Percentiles rank a stretch among this genome's conserved stretches.
Evolutionary conservation across 495 filamentous ascomycete species (phyloP).

Genomic region (Xeromyces bisporus): DNA sequence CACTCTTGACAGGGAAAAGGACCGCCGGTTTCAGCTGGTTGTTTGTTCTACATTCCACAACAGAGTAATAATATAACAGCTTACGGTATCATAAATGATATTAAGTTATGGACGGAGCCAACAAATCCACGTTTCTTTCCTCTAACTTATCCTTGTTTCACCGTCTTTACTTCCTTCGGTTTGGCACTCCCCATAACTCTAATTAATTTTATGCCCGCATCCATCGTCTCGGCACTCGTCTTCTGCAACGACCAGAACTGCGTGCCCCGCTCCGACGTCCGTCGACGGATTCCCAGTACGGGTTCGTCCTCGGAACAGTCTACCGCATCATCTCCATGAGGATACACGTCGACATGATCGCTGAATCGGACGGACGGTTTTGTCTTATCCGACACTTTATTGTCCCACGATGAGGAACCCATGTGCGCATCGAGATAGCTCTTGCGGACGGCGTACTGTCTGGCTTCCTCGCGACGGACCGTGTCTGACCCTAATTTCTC

Average conservation of each 20-base stretch:
- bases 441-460: slow-evolving; percentile 56
- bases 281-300: slow-evolving; percentile 16
- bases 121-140: too few species aligned
- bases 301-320: slow-evolving; percentile 2
- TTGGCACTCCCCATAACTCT: slow-evolving; percentile 12
- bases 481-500: slow-evolving; percentile 62
- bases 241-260: slow-evolving; percentile 18
- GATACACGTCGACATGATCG: slow-evolving; percentile 16
- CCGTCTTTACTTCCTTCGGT: too few species aligned
- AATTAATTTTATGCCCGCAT: slow-evolving; percentile 23
- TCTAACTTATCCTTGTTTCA: too few species aligned
- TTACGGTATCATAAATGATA: too few species aligned
- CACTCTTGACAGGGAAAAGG: too few species aligned
- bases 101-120: too few species aligned
- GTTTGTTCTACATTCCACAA: too few species aligned
- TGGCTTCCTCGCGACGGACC: slow-evolving; percentile 53
- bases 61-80: too few species aligned
- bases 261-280: slow-evolving; percentile 14
- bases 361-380: slow-evolving; percentile 23
- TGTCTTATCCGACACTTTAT: background rate
- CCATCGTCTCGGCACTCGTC: slow-evolving; percentile 9
- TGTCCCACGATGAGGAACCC: background rate
- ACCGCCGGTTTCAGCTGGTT: too few species aligned
- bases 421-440: slow-evolving; percentile 34
- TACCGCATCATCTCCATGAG: background rate